Evolutionary conservation across 1,139 yeast genomes (phyloP).

Genomic region (Yamadazyma pseudoaaseri): DNA sequence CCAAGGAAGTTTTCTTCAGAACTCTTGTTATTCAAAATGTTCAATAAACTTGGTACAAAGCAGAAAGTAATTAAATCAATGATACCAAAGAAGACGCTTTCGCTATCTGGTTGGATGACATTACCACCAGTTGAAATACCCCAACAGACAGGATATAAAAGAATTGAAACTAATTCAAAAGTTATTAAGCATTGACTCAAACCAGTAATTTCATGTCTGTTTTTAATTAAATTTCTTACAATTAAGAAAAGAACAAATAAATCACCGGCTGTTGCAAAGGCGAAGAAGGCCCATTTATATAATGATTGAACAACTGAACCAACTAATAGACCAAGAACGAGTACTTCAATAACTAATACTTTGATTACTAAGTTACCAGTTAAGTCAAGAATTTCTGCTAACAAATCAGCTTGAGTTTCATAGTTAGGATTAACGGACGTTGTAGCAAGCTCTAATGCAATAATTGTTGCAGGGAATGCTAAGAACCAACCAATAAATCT

Average conservation of each 20-base stretch:
- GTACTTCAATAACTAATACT: constrained; percentile 46
- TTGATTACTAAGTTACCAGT: constrained; percentile 28
- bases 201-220: constrained; percentile 20
- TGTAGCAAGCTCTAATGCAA: constrained; percentile 47
- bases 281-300: constrained; percentile 68
- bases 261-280: constrained; percentile 36
- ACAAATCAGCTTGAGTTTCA: constrained; percentile 19
- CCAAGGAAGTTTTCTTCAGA: constrained; percentile 32
- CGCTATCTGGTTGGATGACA: constrained; percentile 63
- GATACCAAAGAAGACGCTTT: constrained; percentile 64
- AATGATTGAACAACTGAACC: constrained; percentile 54
- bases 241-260: constrained; percentile 37
- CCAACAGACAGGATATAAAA: constrained; percentile 59
- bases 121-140: constrained; percentile 70
- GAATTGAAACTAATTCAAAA: constrained; percentile 35
- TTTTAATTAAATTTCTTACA: constrained; percentile 14
- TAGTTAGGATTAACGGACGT: constrained; percentile 26
- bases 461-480: constrained; percentile 54
- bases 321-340: constrained; percentile 52
- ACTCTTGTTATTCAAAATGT: constrained; percentile 27
- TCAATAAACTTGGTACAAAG: constrained; percentile 37
- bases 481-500: constrained; percentile 70
- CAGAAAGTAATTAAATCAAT: constrained; percentile 51
- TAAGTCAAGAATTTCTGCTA: constrained; percentile 23
- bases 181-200: constrained; percentile 19